Base-by-base conservation (phyloP, 345 rosid species). In the Laguncularia racemosa region DNA sequence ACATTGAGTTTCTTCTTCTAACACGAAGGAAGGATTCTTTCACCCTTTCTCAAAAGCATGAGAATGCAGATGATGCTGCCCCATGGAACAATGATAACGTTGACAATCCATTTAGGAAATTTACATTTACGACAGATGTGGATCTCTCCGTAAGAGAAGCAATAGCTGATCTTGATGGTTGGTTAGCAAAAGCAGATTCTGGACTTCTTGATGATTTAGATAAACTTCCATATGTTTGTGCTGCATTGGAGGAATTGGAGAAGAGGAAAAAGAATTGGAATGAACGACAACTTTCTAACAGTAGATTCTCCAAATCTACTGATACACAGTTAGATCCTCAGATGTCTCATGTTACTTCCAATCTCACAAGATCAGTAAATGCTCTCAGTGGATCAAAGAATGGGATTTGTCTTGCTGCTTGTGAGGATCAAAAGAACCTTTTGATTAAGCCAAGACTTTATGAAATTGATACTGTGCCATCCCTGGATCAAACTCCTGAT, bases 181-280 rank as follows among this genome's bases (percentile, higher is more conserved):
- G 96, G 99, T 72, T 93, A 71, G 84, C 73, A 23, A 83, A 71
- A 75, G 91, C 96, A 15, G 86, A 93, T 65, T 85, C 97, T 0
- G 97, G 97, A 20, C 88, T 86, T 14, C 90, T 89, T 20, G 97
- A 85, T 71, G 99, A 93, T 68, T 56, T 83, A 60, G 97, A 79
- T 76, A 89, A 76, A 77, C 99, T 86, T 71, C 87, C 96, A 1
- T 93, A 85, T 81, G 99, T 93, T 18, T 81, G 88, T 73, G 89
- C 83, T 59, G 96, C 96, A 40, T 73, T 87, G 83, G 88, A 85
- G 52, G 95, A 82, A 47, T 67, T 93, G 64, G 75, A 87, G 72
- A 76, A 78, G 76, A 83, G 97, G 66, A 85, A 82, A 65, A 64
- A 67, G 67, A 78, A 82, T 67, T 93, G 97, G 99, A 87, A 75